Conservation (phyloP, 2,329 filamentous ascomycete genomes). For the Aspergillus pseudoglaucus region DNA sequence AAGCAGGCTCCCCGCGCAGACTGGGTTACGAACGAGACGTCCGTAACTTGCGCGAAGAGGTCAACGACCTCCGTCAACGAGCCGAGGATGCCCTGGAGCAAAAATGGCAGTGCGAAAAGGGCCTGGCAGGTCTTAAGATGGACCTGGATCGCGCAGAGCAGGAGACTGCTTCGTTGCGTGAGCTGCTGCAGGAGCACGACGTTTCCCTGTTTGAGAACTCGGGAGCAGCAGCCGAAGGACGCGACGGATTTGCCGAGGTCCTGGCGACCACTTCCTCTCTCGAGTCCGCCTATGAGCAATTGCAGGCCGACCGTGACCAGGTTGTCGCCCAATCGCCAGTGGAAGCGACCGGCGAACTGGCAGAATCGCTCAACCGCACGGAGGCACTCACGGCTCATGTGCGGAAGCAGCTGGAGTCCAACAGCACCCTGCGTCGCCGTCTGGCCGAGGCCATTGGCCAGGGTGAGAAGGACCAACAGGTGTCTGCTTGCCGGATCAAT, state of each 20-base stretch:
- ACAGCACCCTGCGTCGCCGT: conserved; percentile 66
- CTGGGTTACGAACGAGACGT: conserved; percentile 82
- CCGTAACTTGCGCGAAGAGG: conserved; percentile 69
- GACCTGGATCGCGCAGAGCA: conserved; percentile 92
- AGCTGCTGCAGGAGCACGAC: conserved; percentile 73
- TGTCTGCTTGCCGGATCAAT: conserved; percentile 75
- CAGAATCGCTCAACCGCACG: conserved; percentile 66
- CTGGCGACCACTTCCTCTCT: conserved; percentile 65
- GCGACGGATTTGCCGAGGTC: conserved; percentile 36
- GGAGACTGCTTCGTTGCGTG: conserved; percentile 78
- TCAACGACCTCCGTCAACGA: conserved; percentile 73
- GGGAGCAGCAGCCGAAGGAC: conserved; percentile 30
- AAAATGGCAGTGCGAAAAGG: conserved; percentile 94
- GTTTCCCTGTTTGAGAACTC: conserved; percentile 63
- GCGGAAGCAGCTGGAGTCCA: conserved; percentile 70
- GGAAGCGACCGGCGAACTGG: conserved; percentile 58
- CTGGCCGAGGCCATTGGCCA: conserved; percentile 73
- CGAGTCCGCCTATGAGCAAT: conserved; percentile 65
- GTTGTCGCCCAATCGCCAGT: conserved; percentile 67
- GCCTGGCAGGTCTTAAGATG: conserved; percentile 83
- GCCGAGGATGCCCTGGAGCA: conserved; percentile 92
- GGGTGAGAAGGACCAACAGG: conserved; percentile 75
- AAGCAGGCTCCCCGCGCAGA: conserved; percentile 59
- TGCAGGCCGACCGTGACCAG: conserved; percentile 63
- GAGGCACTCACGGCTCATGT: conserved; percentile 76